Evolutionary conservation across 805 yeast genomes (phyloP).

Genomic region (Pichia deserticola): DNA sequence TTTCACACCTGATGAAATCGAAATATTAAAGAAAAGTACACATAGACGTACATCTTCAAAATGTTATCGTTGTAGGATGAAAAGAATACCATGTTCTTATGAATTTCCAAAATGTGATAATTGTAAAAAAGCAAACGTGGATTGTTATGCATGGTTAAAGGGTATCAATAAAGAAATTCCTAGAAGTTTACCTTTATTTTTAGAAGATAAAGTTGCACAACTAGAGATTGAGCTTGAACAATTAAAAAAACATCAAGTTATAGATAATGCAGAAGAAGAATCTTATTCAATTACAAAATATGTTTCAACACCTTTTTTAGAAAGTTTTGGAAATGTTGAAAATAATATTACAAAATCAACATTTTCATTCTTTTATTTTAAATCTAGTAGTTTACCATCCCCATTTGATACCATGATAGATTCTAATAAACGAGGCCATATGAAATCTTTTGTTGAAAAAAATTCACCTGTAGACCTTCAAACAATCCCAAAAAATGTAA

Average conservation of each 20-base stretch:
- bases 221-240: slow-evolving; percentile 8
- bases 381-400: slow-evolving; percentile 10
- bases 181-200: slow-evolving; percentile 3
- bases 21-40: background rate
- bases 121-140: slow-evolving; percentile 1
- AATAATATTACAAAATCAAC: background rate
- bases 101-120: slow-evolving; percentile 9
- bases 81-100: slow-evolving; percentile 7
- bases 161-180: slow-evolving; percentile 8
- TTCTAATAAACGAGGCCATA: background rate
- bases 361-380: slow-evolving; percentile 6
- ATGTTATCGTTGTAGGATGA: slow-evolving; percentile 9
- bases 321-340: slow-evolving; percentile 7
- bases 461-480: slow-evolving; percentile 10
- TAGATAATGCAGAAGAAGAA: slow-evolving; percentile 8
- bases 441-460: slow-evolving; percentile 9
- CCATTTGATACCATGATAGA: slow-evolving; percentile 9
- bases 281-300: slow-evolving; percentile 6
- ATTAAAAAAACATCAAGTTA: slow-evolving; percentile 3
- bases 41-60: slow-evolving; percentile 7
- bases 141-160: slow-evolving; percentile 11
- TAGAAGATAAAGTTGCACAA: slow-evolving; percentile 8
- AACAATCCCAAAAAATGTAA: slow-evolving; percentile 7
- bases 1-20: background rate
- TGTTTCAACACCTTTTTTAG: slow-evolving; percentile 5